Evolutionary conservation across 2,329 filamentous ascomycete species (phyloP).

Genomic region (Beauveria varroae): DNA sequence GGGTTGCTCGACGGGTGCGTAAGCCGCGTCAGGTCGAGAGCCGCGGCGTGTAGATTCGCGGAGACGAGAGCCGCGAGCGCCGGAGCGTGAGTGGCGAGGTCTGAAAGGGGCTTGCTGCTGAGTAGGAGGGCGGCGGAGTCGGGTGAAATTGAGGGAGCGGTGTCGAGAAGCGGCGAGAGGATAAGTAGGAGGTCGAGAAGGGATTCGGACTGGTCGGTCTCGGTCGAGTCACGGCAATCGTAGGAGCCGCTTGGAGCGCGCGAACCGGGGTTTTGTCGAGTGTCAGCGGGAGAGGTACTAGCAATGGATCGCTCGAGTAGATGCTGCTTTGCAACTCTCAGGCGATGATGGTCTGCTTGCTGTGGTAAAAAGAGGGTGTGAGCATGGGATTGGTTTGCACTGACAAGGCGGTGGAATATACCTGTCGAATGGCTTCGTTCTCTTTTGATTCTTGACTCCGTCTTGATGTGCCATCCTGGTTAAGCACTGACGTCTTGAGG

Average conservation of each 20-base stretch:
- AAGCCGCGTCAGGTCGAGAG: constrained; percentile 35
- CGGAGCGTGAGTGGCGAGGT: constrained; percentile 35
- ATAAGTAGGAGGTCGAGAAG: constrained; percentile 35
- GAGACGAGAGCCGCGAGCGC: constrained; percentile 35
- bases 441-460: constrained; percentile 42
- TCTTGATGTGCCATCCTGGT: constrained; percentile 50
- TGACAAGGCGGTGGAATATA: constrained; percentile 20
- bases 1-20: constrained; percentile 41
- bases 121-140: constrained; percentile 32
- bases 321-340: constrained; percentile 40
- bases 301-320: constrained; percentile 44
- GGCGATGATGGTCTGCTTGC: constrained; percentile 43
- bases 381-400: neutral
- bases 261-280: neutral
- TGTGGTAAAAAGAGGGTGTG: constrained; percentile 18
- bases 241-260: constrained; percentile 5
- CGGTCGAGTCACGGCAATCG: constrained; percentile 15
- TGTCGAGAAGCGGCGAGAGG: constrained; percentile 34
- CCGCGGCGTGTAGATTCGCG: constrained; percentile 33
- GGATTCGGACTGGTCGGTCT: constrained; percentile 1
- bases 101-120: constrained; percentile 33
- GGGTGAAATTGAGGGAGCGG: constrained; percentile 22
- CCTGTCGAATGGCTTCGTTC: constrained; percentile 41
- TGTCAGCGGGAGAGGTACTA: constrained; percentile 30
- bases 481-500: constrained; percentile 46